A percentile compares a stretch with the other conserved stretches of the same genome.
Conservation (phyloP, 495 filamentous ascomycete species). For the Neurospora sp. region DNA sequence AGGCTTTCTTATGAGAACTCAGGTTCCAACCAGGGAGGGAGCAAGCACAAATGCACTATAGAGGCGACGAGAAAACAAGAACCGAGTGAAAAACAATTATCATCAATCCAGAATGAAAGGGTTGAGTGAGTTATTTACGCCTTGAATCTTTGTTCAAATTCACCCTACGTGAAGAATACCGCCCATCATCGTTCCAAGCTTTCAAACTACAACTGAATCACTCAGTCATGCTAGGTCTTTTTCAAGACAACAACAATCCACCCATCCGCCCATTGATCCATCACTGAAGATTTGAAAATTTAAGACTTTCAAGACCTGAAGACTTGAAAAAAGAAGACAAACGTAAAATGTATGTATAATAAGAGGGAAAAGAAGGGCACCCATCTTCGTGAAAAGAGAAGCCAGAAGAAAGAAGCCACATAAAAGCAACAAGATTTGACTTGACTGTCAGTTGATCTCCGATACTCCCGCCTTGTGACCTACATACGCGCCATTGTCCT, state of each 20-base stretch:
- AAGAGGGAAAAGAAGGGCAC: neutral
- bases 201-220: no score
- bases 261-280: neutral
- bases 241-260: neutral
- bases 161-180: no score
- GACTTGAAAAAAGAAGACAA: neutral
- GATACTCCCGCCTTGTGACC: neutral
- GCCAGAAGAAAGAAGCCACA: neutral
- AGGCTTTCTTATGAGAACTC: no score
- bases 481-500: neutral
- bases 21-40: no score
- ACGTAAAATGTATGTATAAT: neutral
- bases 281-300: neutral
- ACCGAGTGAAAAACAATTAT: no score
- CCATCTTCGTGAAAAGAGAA: no score
- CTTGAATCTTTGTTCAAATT: neutral
- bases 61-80: no score
- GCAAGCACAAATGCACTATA: no score
- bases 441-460: neutral
- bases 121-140: neutral
- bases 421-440: neutral
- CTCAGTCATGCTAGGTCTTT: neutral
- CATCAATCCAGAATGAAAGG: no score
- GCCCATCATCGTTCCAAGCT: no score
- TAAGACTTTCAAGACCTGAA: no score